Conservation (phyloP, 805 yeast species). For the Candida morakotiae region DNA sequence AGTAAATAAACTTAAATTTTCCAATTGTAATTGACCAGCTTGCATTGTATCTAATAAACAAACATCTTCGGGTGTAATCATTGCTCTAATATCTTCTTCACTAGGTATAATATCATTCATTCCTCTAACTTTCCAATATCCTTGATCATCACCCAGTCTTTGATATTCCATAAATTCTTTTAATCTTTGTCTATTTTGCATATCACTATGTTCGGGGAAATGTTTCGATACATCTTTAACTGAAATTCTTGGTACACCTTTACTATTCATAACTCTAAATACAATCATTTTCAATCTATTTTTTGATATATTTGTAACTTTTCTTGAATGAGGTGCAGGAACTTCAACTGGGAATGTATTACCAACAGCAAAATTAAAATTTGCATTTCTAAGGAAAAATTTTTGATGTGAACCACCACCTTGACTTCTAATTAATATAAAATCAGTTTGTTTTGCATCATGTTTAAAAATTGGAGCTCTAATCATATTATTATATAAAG, state of each 20-base stretch:
- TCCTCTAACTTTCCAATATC: conserved; percentile 83
- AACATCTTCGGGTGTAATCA: conserved; percentile 91
- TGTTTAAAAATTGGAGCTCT: conserved; percentile 93
- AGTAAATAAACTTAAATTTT: conserved; percentile 54
- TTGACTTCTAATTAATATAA: conserved; percentile 71
- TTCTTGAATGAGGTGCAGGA: conserved; percentile 97
- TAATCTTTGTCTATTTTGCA: conserved; percentile 92
- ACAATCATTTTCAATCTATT: conserved; percentile 92
- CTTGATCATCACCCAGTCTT: conserved; percentile 89
- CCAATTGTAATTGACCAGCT: conserved; percentile 84
- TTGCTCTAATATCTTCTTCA: conserved; percentile 71
- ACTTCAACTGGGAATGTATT: conserved; percentile 91
- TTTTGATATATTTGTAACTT: conserved; percentile 88
- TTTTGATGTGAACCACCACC: conserved; percentile 74
- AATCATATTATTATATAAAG: conserved; percentile 84
- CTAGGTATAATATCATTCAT: conserved; percentile 54
- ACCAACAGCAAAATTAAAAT: conserved; percentile 81
- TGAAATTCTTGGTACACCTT: conserved; percentile 66
- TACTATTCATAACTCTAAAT: conserved; percentile 75
- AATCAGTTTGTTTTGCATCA: conserved; percentile 74
- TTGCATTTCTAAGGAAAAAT: conserved; percentile 65
- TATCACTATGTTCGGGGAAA: conserved; percentile 95
- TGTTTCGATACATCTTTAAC: conserved; percentile 87
- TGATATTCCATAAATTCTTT: conserved; percentile 98
- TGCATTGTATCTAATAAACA: conserved; percentile 87